Percentiles rank a stretch among this genome's conserved stretches.
These are phyloP conservation scores for Ormosia emarginata DNA, from an alignment of 306 rosid species.

Conservation along the genomic window DNA sequence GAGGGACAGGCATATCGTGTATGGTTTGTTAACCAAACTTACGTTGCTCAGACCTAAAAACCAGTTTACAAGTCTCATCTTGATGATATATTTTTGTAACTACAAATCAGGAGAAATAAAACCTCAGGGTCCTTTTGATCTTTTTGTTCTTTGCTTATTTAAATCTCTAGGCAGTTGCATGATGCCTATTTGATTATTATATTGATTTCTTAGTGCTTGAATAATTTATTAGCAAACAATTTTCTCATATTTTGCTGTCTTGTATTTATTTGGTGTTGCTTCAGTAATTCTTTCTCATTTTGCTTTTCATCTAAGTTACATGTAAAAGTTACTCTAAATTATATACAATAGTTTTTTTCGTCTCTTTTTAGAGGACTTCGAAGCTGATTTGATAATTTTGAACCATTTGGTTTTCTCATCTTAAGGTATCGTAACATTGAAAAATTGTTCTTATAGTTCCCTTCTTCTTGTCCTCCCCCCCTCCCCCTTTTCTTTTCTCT, in stretches of 20 bases:
- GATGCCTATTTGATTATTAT: conserved; percentile 5
- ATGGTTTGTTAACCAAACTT: not conserved
- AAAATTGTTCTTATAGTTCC: not conserved
- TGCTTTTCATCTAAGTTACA: not conserved
- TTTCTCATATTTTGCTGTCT: not conserved
- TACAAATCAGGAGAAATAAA: conserved; percentile 9
- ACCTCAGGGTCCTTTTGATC: not conserved
- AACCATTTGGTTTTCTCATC: not conserved
- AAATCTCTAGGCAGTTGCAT: not conserved
- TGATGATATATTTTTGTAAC: not conserved
- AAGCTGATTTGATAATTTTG: not conserved
- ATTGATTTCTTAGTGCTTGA: conserved; percentile 6
- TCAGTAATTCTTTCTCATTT: not conserved
- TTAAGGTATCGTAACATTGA: not conserved
- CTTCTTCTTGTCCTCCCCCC: not conserved
- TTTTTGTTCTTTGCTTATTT: not conserved
- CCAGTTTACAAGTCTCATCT: not conserved
- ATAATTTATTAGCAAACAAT: not conserved
- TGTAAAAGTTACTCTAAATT: not conserved
- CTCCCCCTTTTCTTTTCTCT: too few relatives aligned
- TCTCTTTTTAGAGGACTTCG: not conserved
- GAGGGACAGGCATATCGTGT: not conserved
- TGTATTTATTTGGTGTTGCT: not conserved
- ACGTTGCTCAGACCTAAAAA: not conserved
- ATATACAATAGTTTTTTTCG: not conserved